Percentiles rank a stretch among this genome's conserved stretches.
Evolutionary conservation across 1,139 yeast species (phyloP).

Genomic region (Debaryomyces subglobosus): DNA sequence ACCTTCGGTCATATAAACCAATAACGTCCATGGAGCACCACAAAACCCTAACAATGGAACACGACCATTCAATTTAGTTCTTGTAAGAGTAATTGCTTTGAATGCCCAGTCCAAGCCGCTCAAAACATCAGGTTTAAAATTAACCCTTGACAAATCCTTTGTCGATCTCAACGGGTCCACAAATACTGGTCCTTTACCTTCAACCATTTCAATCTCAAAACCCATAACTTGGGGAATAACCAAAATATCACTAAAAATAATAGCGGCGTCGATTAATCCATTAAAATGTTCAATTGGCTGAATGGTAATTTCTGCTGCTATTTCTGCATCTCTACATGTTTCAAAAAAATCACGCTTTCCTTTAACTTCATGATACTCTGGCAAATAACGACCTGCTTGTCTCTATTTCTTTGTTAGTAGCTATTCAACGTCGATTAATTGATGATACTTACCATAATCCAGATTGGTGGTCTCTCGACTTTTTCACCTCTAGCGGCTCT

Average conservation of each 20-base stretch:
- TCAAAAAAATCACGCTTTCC: constrained; percentile 89
- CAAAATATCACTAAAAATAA: constrained; percentile 90
- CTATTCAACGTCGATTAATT: not conserved
- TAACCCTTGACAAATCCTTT: constrained; percentile 62
- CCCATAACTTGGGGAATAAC: constrained; percentile 99
- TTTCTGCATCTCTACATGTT: constrained; percentile 90
- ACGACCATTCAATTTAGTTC: constrained; percentile 81
- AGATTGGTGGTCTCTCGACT: constrained; percentile 96
- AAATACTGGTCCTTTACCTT: constrained; percentile 93
- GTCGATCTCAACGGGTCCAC: constrained; percentile 83
- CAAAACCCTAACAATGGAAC: constrained; percentile 95
- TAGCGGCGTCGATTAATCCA: constrained; percentile 94
- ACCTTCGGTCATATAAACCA: constrained; percentile 97
- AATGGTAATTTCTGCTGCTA: constrained; percentile 90
- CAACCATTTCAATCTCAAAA: constrained; percentile 90
- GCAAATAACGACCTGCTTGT: constrained; percentile 87
- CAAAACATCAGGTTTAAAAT: constrained; percentile 66
- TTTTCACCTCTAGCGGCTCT: constrained; percentile 82
- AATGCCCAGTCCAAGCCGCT: constrained; percentile 92
- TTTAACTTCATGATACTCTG: constrained; percentile 90
- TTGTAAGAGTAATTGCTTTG: constrained; percentile 84
- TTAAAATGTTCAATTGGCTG: constrained; percentile 92
- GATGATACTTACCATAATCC: constrained; percentile 82
- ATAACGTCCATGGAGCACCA: constrained; percentile 97
- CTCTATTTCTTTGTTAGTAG: constrained; percentile 39